phyloP scores from a whole-genome alignment of 2,329 filamentous ascomycete genomes.

The Cryoendolithus antarcticus region DNA sequence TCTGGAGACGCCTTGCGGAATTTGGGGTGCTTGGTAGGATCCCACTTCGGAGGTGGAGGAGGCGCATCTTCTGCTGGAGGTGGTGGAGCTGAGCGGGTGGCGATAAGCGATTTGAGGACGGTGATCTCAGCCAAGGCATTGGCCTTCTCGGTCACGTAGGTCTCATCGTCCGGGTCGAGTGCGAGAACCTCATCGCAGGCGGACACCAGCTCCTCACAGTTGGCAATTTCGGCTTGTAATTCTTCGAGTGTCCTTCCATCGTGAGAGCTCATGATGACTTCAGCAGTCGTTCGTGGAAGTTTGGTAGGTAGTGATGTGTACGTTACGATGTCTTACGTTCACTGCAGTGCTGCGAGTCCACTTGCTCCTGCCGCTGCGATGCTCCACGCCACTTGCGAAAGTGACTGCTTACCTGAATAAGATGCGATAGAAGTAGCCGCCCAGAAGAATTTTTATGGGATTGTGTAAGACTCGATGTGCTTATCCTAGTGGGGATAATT shows the following conservation, averaged over 20 bases:
- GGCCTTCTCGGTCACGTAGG: constrained; percentile 62
- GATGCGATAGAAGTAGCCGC: no score
- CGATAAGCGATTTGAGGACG: constrained; percentile 66
- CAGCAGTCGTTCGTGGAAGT: constrained; percentile 8
- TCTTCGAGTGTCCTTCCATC: constrained; percentile 50
- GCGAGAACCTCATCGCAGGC: constrained; percentile 15
- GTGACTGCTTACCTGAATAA: no score
- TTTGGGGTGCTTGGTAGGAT: constrained; percentile 55
- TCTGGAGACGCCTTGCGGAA: constrained; percentile 34
- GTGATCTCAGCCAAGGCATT: constrained; percentile 75
- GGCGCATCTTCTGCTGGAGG: constrained; percentile 27
- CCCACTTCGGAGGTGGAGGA: constrained; percentile 15
- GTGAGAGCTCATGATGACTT: constrained; percentile 15
- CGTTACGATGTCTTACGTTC: constrained; percentile 5
- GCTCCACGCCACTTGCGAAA: no score
- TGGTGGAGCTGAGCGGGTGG: constrained; percentile 46
- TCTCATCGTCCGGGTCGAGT: constrained; percentile 60
- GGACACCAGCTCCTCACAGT: constrained; percentile 26
- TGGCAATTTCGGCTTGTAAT: constrained; percentile 60
- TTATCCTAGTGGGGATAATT: no score
- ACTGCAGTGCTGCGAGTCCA: constrained; percentile 1
- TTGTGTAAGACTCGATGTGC: no score
- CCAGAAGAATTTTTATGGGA: no score
- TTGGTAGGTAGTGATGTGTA: constrained; percentile 4
- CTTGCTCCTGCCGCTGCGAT: not conserved